A percentile compares a stretch with the other conserved stretches of the same genome.
Conservation (phyloP, 2,329 filamentous ascomycete species). For the Pseudogymnoascus verrucosus region DNA sequence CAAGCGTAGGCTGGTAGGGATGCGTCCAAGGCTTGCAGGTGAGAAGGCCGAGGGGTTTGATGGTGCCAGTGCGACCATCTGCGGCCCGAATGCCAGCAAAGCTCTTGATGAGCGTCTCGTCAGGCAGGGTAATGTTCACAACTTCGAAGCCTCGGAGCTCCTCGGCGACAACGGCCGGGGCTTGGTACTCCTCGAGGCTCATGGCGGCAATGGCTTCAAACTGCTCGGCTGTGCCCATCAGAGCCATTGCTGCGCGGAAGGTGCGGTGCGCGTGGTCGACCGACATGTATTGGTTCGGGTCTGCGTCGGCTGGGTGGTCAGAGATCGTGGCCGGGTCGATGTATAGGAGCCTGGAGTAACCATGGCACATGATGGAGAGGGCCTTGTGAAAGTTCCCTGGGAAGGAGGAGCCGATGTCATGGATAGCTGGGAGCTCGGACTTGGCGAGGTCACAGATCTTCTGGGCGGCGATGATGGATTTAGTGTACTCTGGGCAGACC, state of each 20-base stretch:
- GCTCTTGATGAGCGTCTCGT: slow-evolving; percentile 32
- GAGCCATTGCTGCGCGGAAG: slow-evolving; percentile 18
- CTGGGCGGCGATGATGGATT: slow-evolving; percentile 59
- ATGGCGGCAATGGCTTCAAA: background rate
- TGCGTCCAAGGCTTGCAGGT: slow-evolving; percentile 37
- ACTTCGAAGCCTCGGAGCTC: slow-evolving; percentile 56
- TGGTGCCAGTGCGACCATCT: slow-evolving; percentile 25
- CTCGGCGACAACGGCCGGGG: slow-evolving; percentile 12
- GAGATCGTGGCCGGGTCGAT: slow-evolving; percentile 5
- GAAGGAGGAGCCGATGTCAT: slow-evolving; percentile 43
- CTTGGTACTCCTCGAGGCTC: slow-evolving; percentile 12
- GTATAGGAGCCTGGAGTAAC: slow-evolving; percentile 25
- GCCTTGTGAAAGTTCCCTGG: slow-evolving; percentile 79
- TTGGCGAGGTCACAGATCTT: slow-evolving; percentile 58
- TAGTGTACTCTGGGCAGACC: slow-evolving; percentile 73
- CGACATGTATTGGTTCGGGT: slow-evolving; percentile 14
- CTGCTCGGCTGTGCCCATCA: slow-evolving; percentile 13
- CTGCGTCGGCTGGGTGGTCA: slow-evolving; percentile 16
- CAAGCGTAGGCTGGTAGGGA: slow-evolving; percentile 18
- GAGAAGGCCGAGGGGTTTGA: slow-evolving; percentile 39
- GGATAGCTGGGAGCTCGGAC: slow-evolving; percentile 55
- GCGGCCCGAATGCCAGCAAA: slow-evolving; percentile 37
- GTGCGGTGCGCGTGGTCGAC: slow-evolving; percentile 15
- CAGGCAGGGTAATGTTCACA: slow-evolving; percentile 39
- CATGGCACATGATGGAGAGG: slow-evolving; percentile 60